These are phyloP conservation scores for Lachnellula cervina DNA, from an alignment of 2,329 filamentous ascomycete genomes.

Conservation along the genomic window DNA sequence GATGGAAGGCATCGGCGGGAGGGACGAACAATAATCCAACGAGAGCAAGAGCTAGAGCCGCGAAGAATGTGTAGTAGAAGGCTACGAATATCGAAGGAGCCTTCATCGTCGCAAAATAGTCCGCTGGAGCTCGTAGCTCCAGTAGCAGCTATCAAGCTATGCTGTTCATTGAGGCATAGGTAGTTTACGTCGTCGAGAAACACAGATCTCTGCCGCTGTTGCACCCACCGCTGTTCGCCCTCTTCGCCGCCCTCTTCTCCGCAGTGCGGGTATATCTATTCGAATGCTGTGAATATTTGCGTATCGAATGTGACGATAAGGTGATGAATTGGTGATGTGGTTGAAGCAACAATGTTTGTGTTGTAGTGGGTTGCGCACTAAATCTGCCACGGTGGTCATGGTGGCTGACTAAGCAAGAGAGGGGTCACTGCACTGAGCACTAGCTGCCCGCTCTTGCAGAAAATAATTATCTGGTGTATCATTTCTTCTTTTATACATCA, in stretches of 20 bases:
- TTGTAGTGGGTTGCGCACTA: neutral
- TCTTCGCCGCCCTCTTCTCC: neutral
- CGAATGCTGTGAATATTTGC: neutral
- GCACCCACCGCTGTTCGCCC: no score
- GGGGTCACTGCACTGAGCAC: no score
- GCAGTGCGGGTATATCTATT: neutral
- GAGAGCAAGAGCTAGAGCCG: constrained; percentile 68
- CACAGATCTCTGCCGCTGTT: no score
- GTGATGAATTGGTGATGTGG: neutral
- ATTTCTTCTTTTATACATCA: no score
- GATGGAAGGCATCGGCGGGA: constrained; percentile 74
- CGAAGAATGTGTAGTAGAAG: constrained; percentile 76
- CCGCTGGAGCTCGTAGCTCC: constrained; percentile 7
- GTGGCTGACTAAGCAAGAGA: no score
- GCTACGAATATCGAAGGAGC: constrained; percentile 57
- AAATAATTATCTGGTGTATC: no score
- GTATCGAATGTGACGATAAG: neutral
- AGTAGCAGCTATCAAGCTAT: constrained; percentile 1
- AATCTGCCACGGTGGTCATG: no score
- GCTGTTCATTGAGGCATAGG: neutral
- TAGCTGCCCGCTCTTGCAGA: no score
- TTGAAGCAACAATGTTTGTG: neutral
- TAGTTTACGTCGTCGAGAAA: neutral
- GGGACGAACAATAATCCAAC: constrained; percentile 71
- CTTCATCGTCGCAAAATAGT: constrained; percentile 23